Percentiles rank a stretch among this genome's conserved stretches.
Evolutionary conservation across 1,139 yeast species (phyloP).

Genomic region (Geotrichum aggregatum): DNA sequence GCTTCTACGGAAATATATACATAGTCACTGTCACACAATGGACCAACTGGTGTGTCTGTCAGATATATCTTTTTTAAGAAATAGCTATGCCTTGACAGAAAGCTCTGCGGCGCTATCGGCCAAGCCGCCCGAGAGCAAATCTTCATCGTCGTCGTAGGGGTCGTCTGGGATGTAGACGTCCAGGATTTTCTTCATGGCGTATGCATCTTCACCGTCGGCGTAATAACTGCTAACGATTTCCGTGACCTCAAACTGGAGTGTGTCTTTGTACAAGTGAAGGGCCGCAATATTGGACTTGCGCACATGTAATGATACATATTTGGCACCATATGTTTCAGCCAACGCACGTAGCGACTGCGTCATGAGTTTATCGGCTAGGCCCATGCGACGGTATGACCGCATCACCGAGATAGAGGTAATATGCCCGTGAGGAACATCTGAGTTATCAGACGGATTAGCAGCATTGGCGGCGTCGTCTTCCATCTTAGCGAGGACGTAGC

Average conservation of each 20-base stretch:
- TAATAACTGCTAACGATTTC: constrained; percentile 82
- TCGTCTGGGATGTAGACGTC: constrained; percentile 25
- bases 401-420: constrained; percentile 89
- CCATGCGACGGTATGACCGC: constrained; percentile 94
- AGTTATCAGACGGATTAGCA: constrained; percentile 51
- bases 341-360: constrained; percentile 78
- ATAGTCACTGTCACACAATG: not conserved
- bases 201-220: constrained; percentile 99
- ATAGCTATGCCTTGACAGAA: constrained; percentile 4
- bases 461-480: constrained; percentile 52
- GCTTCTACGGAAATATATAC: no score
- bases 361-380: constrained; percentile 91
- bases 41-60: not conserved
- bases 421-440: constrained; percentile 82
- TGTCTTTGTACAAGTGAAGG: constrained; percentile 81
- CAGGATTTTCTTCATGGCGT: constrained; percentile 63
- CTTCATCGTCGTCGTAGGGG: constrained; percentile 33
- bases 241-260: constrained; percentile 72
- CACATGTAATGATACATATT: constrained; percentile 87
- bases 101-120: constrained; percentile 20
- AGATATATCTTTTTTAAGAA: not conserved
- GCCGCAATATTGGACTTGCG: constrained; percentile 94
- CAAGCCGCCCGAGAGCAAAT: constrained; percentile 29
- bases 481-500: constrained; percentile 93
- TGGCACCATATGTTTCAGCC: constrained; percentile 76